phyloP scores from a whole-genome alignment of 495 filamentous ascomycete species.

The Lasiosphaeria ovina region DNA sequence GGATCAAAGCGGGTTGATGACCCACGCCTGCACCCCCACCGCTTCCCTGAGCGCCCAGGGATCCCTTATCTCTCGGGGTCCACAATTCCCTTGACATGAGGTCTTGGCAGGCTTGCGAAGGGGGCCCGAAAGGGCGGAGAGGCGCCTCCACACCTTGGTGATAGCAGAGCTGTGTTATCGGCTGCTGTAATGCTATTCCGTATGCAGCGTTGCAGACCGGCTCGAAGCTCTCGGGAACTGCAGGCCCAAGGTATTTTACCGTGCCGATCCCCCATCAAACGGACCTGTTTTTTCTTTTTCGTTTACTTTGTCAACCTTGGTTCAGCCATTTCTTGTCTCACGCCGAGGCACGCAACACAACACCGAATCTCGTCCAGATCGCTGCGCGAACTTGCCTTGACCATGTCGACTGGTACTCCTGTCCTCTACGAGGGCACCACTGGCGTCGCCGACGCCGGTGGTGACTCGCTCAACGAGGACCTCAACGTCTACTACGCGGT shows the following conservation, averaged over 20 bases:
- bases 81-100: constrained; percentile 15
- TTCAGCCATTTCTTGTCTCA: constrained; percentile 16
- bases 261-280: constrained; percentile 20
- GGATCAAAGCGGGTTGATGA: not conserved
- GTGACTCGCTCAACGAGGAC: constrained; percentile 69
- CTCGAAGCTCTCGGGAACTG: not conserved
- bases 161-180: not conserved
- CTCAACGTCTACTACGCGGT: constrained; percentile 85
- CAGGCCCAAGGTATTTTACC: constrained; percentile 26
- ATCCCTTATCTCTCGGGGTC: constrained; percentile 25
- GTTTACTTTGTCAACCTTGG: constrained; percentile 13
- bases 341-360: not conserved
- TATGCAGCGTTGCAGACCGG: not conserved
- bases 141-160: constrained; percentile 5
- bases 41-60: constrained; percentile 10
- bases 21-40: constrained; percentile 20
- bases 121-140: constrained; percentile 24
- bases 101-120: constrained; percentile 16
- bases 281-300: not conserved
- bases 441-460: constrained; percentile 55
- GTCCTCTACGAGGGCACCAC: constrained; percentile 63
- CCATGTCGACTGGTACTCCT: constrained; percentile 39
- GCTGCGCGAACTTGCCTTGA: constrained; percentile 8
- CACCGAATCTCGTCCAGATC: constrained; percentile 4
- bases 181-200: not conserved